A percentile compares a stretch with the other conserved stretches of the same genome.
Conservation (phyloP, 805 yeast species). For the Wickerhamomyces alni region DNA sequence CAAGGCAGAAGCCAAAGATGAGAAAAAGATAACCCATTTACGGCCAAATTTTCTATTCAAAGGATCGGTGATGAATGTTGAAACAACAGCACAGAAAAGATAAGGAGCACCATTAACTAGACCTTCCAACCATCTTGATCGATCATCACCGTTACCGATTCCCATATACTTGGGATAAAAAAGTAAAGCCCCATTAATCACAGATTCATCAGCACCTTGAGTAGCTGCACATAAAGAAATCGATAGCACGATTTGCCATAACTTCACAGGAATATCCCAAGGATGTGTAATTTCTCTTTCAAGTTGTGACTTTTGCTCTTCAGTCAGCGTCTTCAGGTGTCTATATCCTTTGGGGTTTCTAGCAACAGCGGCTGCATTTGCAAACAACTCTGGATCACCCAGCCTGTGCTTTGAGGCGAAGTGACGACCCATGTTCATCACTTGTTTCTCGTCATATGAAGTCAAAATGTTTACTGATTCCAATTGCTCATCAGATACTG, state of each 20-base stretch:
- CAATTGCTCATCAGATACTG: conserved; percentile 1
- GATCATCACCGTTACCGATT: conserved; percentile 36
- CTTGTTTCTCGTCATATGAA: conserved; percentile 58
- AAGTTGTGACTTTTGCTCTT: conserved; percentile 48
- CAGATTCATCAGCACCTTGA: conserved; percentile 78
- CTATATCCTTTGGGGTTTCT: conserved; percentile 53
- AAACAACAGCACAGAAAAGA: conserved; percentile 51
- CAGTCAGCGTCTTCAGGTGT: conserved; percentile 48
- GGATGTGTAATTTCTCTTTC: conserved; percentile 40
- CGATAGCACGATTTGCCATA: conserved; percentile 51
- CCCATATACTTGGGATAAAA: conserved; percentile 55
- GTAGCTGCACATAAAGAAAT: conserved; percentile 78
- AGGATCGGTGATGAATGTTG: conserved; percentile 62
- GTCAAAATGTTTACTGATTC: conserved; percentile 40
- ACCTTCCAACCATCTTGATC: conserved; percentile 55
- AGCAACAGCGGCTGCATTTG: conserved; percentile 63
- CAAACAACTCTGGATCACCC: conserved; percentile 45
- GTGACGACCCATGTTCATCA: conserved; percentile 62
- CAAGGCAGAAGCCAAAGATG: conserved; percentile 53
- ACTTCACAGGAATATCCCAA: conserved; percentile 37
- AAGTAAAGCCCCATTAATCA: conserved; percentile 65
- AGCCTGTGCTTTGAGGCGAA: conserved; percentile 52
- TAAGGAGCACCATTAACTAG: conserved; percentile 68
- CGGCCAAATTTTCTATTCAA: conserved; percentile 54
- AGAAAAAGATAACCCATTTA: conserved; percentile 59